Conservation (phyloP, 768 basidiomycete genomes). For the Hericium coralloides region DNA sequence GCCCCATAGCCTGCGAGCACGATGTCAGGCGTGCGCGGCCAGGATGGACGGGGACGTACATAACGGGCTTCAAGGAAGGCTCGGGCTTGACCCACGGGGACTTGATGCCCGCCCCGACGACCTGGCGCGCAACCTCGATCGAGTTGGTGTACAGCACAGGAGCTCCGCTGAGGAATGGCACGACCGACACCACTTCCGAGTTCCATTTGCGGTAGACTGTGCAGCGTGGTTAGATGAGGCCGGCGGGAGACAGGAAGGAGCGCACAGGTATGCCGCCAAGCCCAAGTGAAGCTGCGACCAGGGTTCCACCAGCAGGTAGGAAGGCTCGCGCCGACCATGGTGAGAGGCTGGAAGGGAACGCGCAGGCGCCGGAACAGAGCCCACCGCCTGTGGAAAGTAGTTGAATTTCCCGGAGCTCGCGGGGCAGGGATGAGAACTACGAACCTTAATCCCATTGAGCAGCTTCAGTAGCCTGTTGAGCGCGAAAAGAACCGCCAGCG, state of each 20-base stretch:
- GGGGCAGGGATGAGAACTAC: neutral
- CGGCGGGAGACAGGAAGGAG: too few relatives aligned
- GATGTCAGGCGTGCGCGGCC: neutral
- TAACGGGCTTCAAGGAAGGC: neutral
- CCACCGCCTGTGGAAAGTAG: slow-evolving; percentile 23
- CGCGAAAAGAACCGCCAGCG: slow-evolving; percentile 17
- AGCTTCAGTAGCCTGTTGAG: slow-evolving; percentile 26
- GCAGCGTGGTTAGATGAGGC: neutral
- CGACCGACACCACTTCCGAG: slow-evolving; percentile 7
- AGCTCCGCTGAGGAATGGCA: slow-evolving; percentile 7
- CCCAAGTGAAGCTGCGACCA: slow-evolving; percentile 28
- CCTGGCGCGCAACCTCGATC: slow-evolving; percentile 12
- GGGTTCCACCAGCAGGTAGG: slow-evolving; percentile 35
- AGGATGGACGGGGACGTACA: neutral
- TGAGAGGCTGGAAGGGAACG: slow-evolving; percentile 32
- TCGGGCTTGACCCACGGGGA: slow-evolving; percentile 12
- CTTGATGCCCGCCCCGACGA: slow-evolving; percentile 8
- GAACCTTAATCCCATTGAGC: slow-evolving; percentile 24
- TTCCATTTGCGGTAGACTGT: slow-evolving; percentile 7
- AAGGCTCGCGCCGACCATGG: slow-evolving; percentile 25
- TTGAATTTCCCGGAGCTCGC: neutral
- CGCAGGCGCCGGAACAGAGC: slow-evolving; percentile 31
- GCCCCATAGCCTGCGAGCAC: slow-evolving; percentile 8
- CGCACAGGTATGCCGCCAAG: slow-evolving; percentile 25
- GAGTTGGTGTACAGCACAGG: slow-evolving; percentile 5